phyloP scores from a whole-genome alignment of 169 alveolate genomes.

The Cryptosporidium muris region DNA sequence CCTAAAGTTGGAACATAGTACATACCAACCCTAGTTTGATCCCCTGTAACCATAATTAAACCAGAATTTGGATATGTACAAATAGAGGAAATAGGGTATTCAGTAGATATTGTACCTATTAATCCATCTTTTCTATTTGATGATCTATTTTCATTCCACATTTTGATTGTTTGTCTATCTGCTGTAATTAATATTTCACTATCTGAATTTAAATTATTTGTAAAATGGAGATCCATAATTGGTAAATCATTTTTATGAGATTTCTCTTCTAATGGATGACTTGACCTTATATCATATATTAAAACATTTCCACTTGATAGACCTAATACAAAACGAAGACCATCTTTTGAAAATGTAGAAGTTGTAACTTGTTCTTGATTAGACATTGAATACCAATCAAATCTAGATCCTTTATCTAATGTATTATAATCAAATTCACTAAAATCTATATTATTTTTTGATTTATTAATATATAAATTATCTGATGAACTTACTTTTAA shows the following conservation, averaged over 20 bases:
- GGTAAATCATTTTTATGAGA: constrained; percentile 72
- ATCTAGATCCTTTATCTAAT: background rate
- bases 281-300: constrained; percentile 75
- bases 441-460: background rate
- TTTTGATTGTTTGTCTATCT: constrained; percentile 82
- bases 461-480: background rate
- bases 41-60: constrained; percentile 91
- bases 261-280: constrained; percentile 61
- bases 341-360: constrained; percentile 53
- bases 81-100: constrained; percentile 81
- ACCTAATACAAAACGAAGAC: constrained; percentile 50
- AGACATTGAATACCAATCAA: constrained; percentile 25
- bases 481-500: background rate
- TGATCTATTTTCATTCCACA: constrained; percentile 75
- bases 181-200: constrained; percentile 78
- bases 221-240: constrained; percentile 66
- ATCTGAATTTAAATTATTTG: constrained; percentile 49
- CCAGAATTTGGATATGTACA: constrained; percentile 89
- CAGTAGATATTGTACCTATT: constrained; percentile 85
- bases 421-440: background rate
- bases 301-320: constrained; percentile 67
- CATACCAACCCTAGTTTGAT: constrained; percentile 90
- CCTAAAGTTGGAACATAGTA: constrained; percentile 93
- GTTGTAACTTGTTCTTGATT: constrained; percentile 20
- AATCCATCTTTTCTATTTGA: constrained; percentile 71